Percentiles rank a stretch among this genome's conserved stretches.
These are phyloP conservation scores for Prunus campanulata DNA, from an alignment of 306 rosid species.

Conservation along the genomic window DNA sequence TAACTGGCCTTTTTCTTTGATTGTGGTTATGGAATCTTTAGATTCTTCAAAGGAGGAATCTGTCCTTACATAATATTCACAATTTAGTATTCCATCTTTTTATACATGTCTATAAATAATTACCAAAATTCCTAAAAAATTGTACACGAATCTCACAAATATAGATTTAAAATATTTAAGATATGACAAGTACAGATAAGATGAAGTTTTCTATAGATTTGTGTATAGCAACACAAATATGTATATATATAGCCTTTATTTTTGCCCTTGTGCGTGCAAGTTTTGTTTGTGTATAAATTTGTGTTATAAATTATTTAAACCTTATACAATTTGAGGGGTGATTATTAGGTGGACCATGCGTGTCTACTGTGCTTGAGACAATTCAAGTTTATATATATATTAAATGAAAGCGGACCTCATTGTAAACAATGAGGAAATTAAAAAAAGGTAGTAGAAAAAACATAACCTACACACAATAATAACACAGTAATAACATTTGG, in stretches of 20 bases:
- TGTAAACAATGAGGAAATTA: too few relatives aligned
- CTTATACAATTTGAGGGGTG: background rate
- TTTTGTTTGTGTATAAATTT: background rate
- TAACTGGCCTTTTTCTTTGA: too few relatives aligned
- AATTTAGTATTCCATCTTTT: background rate
- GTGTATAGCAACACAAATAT: background rate
- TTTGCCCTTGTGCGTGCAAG: background rate
- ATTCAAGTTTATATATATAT: background rate
- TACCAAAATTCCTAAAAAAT: background rate
- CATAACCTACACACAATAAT: background rate
- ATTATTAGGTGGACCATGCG: constrained; percentile 4
- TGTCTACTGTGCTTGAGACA: background rate
- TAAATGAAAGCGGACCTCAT: too few relatives aligned
- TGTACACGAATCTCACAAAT: background rate
- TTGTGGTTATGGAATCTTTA: background rate
- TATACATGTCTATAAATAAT: background rate
- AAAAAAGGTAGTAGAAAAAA: accelerated
- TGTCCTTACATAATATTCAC: background rate
- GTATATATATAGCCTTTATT: background rate
- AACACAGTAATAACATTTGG: too few relatives aligned
- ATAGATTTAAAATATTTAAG: background rate
- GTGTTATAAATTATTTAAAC: background rate
- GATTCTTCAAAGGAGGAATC: background rate
- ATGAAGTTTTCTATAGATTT: background rate
- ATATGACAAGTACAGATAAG: too few relatives aligned